Percentiles rank a stretch among this genome's conserved stretches.
Evolutionary conservation across 2,329 filamentous ascomycete species (phyloP).

Genomic region (Fusarium tjaetaba): DNA sequence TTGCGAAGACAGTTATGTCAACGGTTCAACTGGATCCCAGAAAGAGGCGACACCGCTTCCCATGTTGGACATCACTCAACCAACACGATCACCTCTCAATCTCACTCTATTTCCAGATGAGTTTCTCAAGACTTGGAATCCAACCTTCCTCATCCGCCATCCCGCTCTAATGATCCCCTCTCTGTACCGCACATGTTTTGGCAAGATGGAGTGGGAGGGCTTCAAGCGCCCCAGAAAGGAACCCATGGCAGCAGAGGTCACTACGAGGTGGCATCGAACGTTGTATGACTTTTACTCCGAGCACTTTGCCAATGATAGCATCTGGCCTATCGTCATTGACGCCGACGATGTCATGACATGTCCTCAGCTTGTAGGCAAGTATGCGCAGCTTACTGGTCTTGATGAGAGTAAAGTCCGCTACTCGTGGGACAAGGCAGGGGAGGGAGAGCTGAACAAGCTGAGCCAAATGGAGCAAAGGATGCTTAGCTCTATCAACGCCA

Average conservation of each 20-base stretch:
- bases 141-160: constrained; percentile 36
- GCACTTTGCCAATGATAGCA: constrained; percentile 10
- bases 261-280: constrained; percentile 20
- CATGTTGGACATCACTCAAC: not conserved
- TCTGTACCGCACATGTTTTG: constrained; percentile 21
- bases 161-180: constrained; percentile 27
- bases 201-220: not conserved
- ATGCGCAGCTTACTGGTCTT: constrained; percentile 20
- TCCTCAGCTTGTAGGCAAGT: constrained; percentile 21
- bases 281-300: constrained; percentile 29
- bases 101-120: constrained; percentile 33
- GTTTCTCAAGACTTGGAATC: constrained; percentile 36
- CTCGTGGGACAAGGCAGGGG: constrained; percentile 15
- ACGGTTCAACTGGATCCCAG: not conserved
- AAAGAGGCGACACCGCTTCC: constrained; percentile 3
- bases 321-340: constrained; percentile 34
- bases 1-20: constrained; percentile 1
- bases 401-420: constrained; percentile 19
- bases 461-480: constrained; percentile 6
- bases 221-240: not conserved
- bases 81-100: constrained; percentile 26
- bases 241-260: constrained; percentile 13
- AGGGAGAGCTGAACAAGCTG: not conserved
- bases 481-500: constrained; percentile 29
- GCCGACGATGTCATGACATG: constrained; percentile 33